A percentile compares a stretch with the other conserved stretches of the same genome.
phyloP scores from a whole-genome alignment of 257 asterid species.

The Przewalskia tangutica region DNA sequence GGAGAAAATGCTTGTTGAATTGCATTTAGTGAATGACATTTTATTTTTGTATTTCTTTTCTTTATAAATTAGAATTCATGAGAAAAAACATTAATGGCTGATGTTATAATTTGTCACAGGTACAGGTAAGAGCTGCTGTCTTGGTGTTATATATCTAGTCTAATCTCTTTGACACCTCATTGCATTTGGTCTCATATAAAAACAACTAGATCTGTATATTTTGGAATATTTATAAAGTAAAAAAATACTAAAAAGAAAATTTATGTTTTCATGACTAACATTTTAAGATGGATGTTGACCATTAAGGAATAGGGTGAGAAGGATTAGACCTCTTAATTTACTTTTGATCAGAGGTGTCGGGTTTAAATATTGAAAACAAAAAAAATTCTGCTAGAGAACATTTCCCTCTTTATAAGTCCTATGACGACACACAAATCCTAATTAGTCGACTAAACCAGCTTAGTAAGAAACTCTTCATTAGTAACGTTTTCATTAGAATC shows the following conservation, averaged over 20 bases:
- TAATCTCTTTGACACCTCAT: conserved; percentile 2
- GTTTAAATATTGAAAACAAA: too few species aligned
- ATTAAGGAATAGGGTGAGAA: neutral
- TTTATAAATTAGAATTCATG: neutral
- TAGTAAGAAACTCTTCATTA: too few species aligned
- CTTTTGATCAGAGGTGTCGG: too few species aligned
- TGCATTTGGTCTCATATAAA: neutral
- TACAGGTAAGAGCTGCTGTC: conserved; percentile 19
- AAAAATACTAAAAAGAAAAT: too few species aligned
- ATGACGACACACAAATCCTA: too few species aligned
- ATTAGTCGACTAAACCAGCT: neutral
- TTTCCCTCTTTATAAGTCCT: too few species aligned
- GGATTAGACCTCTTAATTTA: too few species aligned
- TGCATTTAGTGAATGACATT: neutral
- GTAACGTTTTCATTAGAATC: too few species aligned
- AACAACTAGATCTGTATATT: neutral
- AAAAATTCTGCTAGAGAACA: neutral
- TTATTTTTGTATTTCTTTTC: neutral
- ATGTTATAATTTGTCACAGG: conserved; percentile 13
- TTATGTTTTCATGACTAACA: too few species aligned
- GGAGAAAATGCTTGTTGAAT: neutral
- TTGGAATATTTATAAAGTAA: neutral
- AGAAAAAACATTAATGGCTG: conserved; percentile 16
- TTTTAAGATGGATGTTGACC: neutral
- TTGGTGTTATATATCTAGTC: conserved; percentile 5